phyloP scores from a whole-genome alignment of 768 basidiomycete genomes.

The Naganishia vishniacii region DNA sequence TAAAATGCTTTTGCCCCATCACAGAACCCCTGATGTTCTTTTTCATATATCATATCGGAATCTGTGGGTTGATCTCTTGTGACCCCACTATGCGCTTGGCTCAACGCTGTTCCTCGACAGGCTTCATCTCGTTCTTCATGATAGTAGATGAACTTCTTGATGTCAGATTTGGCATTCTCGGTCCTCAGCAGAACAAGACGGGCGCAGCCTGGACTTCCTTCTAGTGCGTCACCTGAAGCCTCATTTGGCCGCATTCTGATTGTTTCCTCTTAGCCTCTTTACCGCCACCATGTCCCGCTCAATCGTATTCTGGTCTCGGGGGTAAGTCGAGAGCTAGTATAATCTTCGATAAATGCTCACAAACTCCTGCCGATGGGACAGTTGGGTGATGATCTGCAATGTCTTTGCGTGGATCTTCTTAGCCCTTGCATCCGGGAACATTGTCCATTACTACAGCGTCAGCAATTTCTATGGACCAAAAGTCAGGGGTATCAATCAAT shows the following conservation, averaged over 20 bases:
- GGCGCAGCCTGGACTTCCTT: slow-evolving; percentile 23
- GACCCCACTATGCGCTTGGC: not conserved
- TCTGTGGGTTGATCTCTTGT: not conserved
- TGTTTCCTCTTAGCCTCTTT: slow-evolving; percentile 5
- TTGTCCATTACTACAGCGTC: not conserved
- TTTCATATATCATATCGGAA: slow-evolving; percentile 4
- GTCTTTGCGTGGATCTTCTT: not conserved
- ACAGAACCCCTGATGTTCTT: not conserved
- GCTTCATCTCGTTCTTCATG: slow-evolving; percentile 6
- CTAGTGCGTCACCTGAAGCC: slow-evolving; percentile 1
- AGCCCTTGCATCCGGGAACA: not conserved
- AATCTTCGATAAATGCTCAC: not conserved
- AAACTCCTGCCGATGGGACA: not conserved
- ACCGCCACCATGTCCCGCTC: slow-evolving; percentile 23
- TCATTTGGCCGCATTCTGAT: not conserved
- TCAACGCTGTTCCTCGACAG: not conserved
- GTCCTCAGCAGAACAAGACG: slow-evolving; percentile 20
- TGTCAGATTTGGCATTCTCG: slow-evolving; percentile 18
- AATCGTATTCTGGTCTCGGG: slow-evolving; percentile 11
- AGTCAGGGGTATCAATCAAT: not conserved
- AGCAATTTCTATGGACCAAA: not conserved
- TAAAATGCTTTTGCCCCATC: not conserved
- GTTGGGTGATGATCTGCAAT: not conserved
- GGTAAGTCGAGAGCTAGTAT: too few species aligned
- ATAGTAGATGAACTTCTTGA: slow-evolving; percentile 16